These are phyloP conservation scores for Mollisia scopiformis DNA, from an alignment of 2,329 filamentous ascomycete genomes.

Conservation along the genomic window DNA sequence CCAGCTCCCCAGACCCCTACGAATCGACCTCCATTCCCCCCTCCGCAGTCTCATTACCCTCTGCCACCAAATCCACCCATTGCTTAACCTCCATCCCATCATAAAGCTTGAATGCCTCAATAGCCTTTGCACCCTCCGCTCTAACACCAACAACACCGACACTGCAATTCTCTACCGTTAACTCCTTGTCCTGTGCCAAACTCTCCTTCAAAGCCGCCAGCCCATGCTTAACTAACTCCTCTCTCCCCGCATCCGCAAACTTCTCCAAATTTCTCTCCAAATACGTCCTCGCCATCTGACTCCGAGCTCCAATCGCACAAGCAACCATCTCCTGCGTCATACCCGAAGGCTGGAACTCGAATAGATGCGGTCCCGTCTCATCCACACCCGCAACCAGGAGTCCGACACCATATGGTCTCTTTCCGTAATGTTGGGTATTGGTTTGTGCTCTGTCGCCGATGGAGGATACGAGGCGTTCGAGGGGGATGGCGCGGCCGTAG, in stretches of 20 bases:
- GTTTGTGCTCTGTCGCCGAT: conserved; percentile 96
- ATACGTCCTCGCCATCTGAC: conserved; percentile 97
- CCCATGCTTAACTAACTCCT: conserved; percentile 90
- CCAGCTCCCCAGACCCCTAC: conserved; percentile 15
- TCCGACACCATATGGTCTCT: conserved; percentile 93
- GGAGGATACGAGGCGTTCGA: conserved; percentile 85
- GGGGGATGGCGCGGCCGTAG: conserved; percentile 90
- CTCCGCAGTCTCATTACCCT: conserved; percentile 54
- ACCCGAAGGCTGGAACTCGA: conserved; percentile 96
- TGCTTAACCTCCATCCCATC: conserved; percentile 86
- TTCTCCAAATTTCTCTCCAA: conserved; percentile 88
- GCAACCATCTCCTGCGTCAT: conserved; percentile 98
- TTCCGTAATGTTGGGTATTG: conserved; percentile 97
- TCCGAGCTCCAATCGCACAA: conserved; percentile 92
- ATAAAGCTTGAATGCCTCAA: conserved; percentile 87
- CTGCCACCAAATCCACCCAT: conserved; percentile 77
- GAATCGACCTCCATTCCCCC: conserved; percentile 52
- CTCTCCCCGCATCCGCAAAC: conserved; percentile 75
- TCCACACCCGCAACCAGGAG: conserved; percentile 92
- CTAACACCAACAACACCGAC: conserved; percentile 78
- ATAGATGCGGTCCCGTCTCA: conserved; percentile 90
- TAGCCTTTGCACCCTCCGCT: conserved; percentile 51
- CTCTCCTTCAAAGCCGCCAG: conserved; percentile 92
- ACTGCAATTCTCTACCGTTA: conserved; percentile 96
- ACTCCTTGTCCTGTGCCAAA: conserved; percentile 93